Evolutionary conservation across 148 eudicot species (phyloP).

Genomic region (Nyssa sinensis): DNA sequence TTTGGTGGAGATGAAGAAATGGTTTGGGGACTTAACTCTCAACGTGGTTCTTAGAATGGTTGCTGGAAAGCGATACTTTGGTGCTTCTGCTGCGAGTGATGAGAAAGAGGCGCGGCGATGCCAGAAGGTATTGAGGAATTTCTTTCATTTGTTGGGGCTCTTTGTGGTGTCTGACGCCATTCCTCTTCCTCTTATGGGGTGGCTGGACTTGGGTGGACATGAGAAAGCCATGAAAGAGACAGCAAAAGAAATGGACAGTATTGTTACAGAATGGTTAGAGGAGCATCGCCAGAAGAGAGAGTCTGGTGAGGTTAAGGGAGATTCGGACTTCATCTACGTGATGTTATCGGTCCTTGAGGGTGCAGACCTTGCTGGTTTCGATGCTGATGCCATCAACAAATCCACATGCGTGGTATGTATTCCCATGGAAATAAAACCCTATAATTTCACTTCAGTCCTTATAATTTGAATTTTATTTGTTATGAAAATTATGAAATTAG

Average conservation of each 20-base stretch:
- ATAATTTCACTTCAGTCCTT: too few relatives aligned
- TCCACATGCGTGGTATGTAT: background rate
- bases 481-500: too few relatives aligned
- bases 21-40: background rate
- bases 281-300: background rate
- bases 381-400: conserved; percentile 2
- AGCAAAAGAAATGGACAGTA: background rate
- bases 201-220: conserved; percentile 23
- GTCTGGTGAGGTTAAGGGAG: background rate
- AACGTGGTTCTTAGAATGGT: conserved; percentile 5
- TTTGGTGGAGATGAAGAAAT: conserved; percentile 11
- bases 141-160: background rate
- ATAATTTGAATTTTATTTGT: too few relatives aligned
- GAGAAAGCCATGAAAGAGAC: conserved; percentile 17
- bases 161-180: background rate
- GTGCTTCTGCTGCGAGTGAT: background rate
- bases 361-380: background rate
- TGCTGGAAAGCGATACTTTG: background rate
- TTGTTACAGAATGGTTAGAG: background rate
- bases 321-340: conserved; percentile 6
- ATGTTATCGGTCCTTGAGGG: background rate
- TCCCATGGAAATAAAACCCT: background rate
- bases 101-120: background rate
- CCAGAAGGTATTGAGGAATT: background rate
- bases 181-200: conserved; percentile 13